Percentiles rank a stretch among this genome's conserved stretches.
phyloP scores from a whole-genome alignment of 345 rosid genomes.

The Syzygium grande region DNA sequence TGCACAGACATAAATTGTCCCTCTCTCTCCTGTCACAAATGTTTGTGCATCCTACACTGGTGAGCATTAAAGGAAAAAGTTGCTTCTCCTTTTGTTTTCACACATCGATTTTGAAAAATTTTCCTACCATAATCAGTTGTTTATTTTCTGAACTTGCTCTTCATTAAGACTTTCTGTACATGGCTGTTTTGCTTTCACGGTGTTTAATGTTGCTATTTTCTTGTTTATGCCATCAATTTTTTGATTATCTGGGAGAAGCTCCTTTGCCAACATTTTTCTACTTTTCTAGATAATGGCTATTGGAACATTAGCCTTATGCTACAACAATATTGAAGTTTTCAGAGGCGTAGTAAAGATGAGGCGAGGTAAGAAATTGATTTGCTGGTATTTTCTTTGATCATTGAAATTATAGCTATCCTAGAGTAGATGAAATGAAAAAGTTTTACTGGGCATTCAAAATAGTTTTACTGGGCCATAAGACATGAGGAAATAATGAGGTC shows the following conservation, averaged over 20 bases:
- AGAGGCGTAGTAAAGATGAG: conserved; percentile 94
- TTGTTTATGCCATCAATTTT: background rate
- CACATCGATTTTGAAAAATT: background rate
- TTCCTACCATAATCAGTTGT: background rate
- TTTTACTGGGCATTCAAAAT: background rate
- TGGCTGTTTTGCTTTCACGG: background rate
- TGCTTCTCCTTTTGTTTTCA: background rate
- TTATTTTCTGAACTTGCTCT: background rate
- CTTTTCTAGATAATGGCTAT: conserved; percentile 79
- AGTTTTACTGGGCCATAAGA: background rate
- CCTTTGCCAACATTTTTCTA: conserved; percentile 15
- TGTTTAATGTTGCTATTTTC: background rate
- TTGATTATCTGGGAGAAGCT: background rate
- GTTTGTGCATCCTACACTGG: background rate
- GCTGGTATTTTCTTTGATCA: background rate
- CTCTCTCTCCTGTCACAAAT: background rate
- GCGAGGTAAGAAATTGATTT: conserved; percentile 59
- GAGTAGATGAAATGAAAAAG: background rate
- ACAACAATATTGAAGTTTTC: conserved; percentile 86
- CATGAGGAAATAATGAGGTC: background rate
- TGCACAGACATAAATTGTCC: background rate
- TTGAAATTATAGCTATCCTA: background rate
- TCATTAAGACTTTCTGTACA: background rate
- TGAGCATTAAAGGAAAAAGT: background rate
- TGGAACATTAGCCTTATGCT: conserved; percentile 90